phyloP scores from a whole-genome alignment of 2,329 filamentous ascomycete species.

The Cercospora zeae-maydis region DNA sequence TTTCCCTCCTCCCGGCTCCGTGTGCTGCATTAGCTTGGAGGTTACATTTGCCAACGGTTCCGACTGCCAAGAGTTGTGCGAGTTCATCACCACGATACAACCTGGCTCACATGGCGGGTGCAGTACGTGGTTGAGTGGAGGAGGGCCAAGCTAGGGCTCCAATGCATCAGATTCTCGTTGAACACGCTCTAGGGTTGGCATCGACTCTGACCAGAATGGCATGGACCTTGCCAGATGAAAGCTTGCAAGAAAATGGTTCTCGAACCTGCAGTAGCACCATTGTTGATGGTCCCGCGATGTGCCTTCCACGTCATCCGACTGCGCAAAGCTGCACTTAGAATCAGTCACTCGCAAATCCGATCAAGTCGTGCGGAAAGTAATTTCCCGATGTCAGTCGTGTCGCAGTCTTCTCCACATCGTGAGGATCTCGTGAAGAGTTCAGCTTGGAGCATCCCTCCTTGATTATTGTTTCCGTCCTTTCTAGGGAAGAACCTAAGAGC shows the following conservation, averaged over 20 bases:
- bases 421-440: no score
- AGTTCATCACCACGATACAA: background rate
- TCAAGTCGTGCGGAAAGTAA: background rate
- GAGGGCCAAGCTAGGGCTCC: no score
- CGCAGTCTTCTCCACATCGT: background rate
- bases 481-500: background rate
- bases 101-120: no score
- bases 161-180: no score
- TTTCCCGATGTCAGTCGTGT: background rate
- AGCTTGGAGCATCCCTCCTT: background rate
- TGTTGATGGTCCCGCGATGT: background rate
- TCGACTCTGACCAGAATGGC: no score
- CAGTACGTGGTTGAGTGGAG: no score
- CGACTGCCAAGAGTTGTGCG: background rate
- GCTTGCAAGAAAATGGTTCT: background rate
- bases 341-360: background rate
- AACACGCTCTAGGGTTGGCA: no score
- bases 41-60: background rate
- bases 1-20: background rate
- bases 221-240: background rate
- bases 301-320: background rate
- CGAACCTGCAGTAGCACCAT: background rate
- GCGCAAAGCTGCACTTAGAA: background rate
- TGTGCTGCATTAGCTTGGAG: background rate
- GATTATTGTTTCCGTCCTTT: background rate